Evolutionary conservation across 2,329 filamentous ascomycete genomes (phyloP).

Genomic region (Sordariomycetes sp.): DNA sequence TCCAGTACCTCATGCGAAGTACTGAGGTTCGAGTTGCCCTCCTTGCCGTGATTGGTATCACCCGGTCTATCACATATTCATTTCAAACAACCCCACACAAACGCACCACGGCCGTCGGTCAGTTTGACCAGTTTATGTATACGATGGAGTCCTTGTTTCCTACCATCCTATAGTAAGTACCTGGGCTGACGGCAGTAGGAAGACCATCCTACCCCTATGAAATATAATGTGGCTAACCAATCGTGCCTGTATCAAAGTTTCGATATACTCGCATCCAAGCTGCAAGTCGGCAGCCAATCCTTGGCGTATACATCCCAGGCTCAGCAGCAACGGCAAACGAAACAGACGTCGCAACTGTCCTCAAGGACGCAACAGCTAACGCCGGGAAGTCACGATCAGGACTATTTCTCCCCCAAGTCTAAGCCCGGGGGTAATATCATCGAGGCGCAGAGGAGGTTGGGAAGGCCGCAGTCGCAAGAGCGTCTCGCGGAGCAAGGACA

Average conservation of each 20-base stretch:
- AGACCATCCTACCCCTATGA: no score
- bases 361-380: no score
- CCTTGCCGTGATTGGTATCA: slow-evolving; percentile 24
- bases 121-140: slow-evolving; percentile 28
- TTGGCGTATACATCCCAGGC: no score
- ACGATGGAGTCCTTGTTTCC: slow-evolving; percentile 29
- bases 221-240: not conserved
- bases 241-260: slow-evolving; percentile 11
- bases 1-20: slow-evolving; percentile 26
- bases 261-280: slow-evolving; percentile 21
- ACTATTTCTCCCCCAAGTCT: no score
- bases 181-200: no score
- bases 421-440: no score
- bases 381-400: no score
- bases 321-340: no score
- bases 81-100: slow-evolving; percentile 24
- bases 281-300: not conserved
- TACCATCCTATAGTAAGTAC: slow-evolving; percentile 24
- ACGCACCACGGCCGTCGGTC: slow-evolving; percentile 22
- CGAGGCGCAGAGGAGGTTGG: no score
- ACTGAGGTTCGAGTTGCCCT: slow-evolving; percentile 26
- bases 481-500: no score
- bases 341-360: no score
- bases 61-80: slow-evolving; percentile 28
- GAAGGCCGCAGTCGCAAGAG: no score